These are phyloP conservation scores for Eremomyces bilateralis DNA, from an alignment of 495 filamentous ascomycete genomes.

Conservation along the genomic window DNA sequence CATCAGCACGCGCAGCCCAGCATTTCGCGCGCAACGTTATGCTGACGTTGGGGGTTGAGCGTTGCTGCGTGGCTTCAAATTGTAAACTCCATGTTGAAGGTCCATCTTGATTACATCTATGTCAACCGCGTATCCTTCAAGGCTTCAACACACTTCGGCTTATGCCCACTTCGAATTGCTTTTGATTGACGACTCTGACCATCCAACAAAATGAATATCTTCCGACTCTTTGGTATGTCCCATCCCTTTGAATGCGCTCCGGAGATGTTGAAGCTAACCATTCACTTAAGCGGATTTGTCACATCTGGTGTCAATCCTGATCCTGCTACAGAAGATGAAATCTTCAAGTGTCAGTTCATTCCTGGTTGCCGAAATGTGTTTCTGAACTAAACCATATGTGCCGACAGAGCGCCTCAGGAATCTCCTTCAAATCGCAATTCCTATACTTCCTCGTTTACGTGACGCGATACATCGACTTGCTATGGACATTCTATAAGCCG, in stretches of 20 bases:
- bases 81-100: no score
- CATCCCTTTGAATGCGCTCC: background rate
- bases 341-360: slow-evolving; percentile 47
- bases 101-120: no score
- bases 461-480: slow-evolving; percentile 82
- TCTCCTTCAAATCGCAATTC: slow-evolving; percentile 95
- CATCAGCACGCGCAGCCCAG: no score
- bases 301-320: slow-evolving; percentile 83
- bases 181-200: no score
- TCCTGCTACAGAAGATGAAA: slow-evolving; percentile 89
- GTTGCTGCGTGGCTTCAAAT: no score
- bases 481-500: slow-evolving; percentile 60
- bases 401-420: slow-evolving; percentile 72
- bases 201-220: slow-evolving; percentile 60
- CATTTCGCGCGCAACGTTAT: no score
- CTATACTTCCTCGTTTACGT: slow-evolving; percentile 86
- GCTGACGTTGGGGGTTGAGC: no score
- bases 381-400: no score
- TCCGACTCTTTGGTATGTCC: slow-evolving; percentile 55
- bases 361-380: slow-evolving; percentile 6
- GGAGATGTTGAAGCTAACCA: background rate
- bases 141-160: no score
- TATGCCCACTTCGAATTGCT: no score
- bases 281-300: slow-evolving; percentile 53
- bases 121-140: no score